Conservation (phyloP, 176 grass and related monocot genomes). For the Olyra latifolia region DNA sequence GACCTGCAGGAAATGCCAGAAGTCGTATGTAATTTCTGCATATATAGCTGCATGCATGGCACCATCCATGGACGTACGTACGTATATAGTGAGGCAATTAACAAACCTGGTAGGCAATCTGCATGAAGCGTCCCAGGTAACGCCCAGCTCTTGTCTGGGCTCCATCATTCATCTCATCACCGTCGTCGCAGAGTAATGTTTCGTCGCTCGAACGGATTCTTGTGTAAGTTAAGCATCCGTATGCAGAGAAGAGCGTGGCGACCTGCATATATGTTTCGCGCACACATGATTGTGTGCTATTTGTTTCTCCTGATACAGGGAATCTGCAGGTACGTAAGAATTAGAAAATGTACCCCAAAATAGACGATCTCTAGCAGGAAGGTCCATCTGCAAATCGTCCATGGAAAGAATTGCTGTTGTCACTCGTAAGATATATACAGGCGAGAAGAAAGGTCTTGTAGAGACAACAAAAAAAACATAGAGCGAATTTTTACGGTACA, state of each 20-base stretch:
- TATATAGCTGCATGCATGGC: background rate
- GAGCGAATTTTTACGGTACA: too few relatives aligned
- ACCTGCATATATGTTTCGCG: conserved; percentile 24
- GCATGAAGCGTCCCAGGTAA: conserved; percentile 16
- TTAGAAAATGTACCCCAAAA: conserved; percentile 34
- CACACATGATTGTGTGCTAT: background rate
- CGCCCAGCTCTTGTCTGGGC: background rate
- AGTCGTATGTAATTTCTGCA: background rate
- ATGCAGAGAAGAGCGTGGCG: conserved; percentile 45
- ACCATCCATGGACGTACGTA: background rate
- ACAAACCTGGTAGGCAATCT: conserved; percentile 48
- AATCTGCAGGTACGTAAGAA: background rate
- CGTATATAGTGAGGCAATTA: too few relatives aligned
- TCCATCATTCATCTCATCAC: background rate
- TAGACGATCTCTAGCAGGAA: conserved; percentile 48
- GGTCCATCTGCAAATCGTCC: conserved; percentile 31
- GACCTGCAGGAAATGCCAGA: conserved; percentile 5
- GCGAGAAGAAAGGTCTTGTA: background rate
- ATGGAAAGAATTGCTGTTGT: background rate
- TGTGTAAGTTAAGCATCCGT: conserved; percentile 38
- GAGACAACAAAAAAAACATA: background rate
- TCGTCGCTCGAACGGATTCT: background rate
- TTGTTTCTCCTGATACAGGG: background rate
- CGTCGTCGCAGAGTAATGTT: background rate
- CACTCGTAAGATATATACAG: background rate